Percentiles rank a stretch among this genome's conserved stretches.
These are phyloP conservation scores for Capsicum baccatum DNA, from an alignment of 257 asterid species.

Conservation along the genomic window DNA sequence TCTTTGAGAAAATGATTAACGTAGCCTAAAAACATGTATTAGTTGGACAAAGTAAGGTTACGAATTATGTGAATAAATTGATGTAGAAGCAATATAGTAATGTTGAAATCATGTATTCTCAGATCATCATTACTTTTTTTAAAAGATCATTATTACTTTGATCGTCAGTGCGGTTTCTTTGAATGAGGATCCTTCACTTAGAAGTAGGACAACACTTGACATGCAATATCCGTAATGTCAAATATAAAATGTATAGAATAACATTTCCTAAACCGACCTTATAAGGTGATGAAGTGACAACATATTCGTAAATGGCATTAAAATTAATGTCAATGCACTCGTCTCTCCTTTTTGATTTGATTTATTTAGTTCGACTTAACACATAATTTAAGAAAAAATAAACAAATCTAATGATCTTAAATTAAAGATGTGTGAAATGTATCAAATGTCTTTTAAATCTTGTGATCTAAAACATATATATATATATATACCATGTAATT, in stretches of 20 bases:
- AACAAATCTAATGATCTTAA: neutral
- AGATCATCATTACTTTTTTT: neutral
- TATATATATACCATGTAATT: neutral
- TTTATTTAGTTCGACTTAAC: neutral
- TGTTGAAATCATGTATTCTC: neutral
- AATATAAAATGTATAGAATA: neutral
- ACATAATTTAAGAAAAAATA: neutral
- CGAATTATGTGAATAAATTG: neutral
- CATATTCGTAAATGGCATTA: neutral
- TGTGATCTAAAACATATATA: too few species aligned
- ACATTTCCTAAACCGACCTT: neutral
- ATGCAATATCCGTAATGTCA: neutral
- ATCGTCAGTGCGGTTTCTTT: neutral
- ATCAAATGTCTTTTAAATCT: neutral
- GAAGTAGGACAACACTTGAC: slow-evolving; percentile 4
- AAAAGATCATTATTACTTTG: neutral
- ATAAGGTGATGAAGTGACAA: slow-evolving; percentile 15
- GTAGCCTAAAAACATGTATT: neutral
- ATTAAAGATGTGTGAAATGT: neutral
- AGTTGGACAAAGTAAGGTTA: neutral
- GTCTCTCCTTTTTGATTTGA: neutral
- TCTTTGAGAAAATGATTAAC: neutral
- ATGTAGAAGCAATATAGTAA: slow-evolving; percentile 17
- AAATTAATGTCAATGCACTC: neutral
- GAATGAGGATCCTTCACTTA: neutral